Conservation (phyloP, 2,329 filamentous ascomycete genomes). For the Sclerotinia glacialis region DNA sequence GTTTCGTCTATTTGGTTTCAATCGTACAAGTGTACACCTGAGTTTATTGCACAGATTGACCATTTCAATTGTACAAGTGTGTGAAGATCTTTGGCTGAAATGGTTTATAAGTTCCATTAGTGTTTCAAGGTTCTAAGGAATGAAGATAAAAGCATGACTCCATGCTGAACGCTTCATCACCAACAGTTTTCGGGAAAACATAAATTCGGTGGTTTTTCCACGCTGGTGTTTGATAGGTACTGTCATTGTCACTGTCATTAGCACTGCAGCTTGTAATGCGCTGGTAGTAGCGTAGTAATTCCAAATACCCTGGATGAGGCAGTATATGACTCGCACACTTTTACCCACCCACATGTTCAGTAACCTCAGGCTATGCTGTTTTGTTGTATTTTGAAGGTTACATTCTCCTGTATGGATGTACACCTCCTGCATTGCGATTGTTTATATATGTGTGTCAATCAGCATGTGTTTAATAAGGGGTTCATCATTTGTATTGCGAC, state of each 20-base stretch:
- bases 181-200: too few species aligned
- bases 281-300: neutral
- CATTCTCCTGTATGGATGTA: neutral
- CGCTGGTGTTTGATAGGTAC: neutral
- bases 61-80: neutral
- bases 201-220: neutral
- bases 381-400: neutral
- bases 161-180: neutral
- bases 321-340: conserved; percentile 4
- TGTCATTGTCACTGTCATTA: too few species aligned
- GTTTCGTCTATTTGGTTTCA: neutral
- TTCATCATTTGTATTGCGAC: neutral
- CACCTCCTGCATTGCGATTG: too few species aligned
- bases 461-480: neutral
- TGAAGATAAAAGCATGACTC: neutral
- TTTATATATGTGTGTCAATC: neutral
- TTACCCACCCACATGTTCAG: neutral
- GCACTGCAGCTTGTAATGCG: neutral
- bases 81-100: too few species aligned
- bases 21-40: neutral
- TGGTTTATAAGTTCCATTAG: neutral
- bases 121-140: neutral
- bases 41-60: neutral
- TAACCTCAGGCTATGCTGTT: neutral
- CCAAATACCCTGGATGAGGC: neutral